Evolutionary conservation across 495 filamentous ascomycete species (phyloP), one percentile per base, ranked within the genome.

Genomic region (Friedmanniomyces endolithicus): DNA sequence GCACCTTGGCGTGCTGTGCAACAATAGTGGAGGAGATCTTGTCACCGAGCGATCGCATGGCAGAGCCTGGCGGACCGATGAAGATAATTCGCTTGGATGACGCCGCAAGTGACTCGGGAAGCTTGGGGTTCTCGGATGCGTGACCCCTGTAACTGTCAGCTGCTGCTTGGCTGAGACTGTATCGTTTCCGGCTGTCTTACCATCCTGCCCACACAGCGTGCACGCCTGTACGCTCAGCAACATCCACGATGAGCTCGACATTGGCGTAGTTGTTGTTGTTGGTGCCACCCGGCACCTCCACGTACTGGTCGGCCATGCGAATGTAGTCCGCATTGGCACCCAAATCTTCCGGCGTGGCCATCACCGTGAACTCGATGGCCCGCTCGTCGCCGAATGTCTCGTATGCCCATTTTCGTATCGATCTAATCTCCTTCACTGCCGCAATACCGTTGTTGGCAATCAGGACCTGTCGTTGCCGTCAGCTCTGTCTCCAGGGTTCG

Each of bases 251-350:
- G 63, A 99, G 76, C 74, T 99, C 92, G 45, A 99, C 92, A 72
- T 99, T 99, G 68, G 92, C 92, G 69, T 99, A 99, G 73, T 99
- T 99, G 81, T 99, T 96, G 77, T 99, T 99, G 74, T 99, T 99
- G 44, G 94, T 99, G 64, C 92, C 92, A 63, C 92, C 92, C n/a
- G 92, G 92, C 47, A 88, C 88, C 74, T 99, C 92, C 57, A 97
- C 92, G 67, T 99, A 99, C 78, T 95, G 87, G 69, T 99, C 92
- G 1, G 92, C 92, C 94, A 99, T 95, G 61, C 92, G 80, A 67
- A 99, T 99, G 70, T 99, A 99, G 72, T 99, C 92, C 48, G 92
- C 94, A 70, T 99, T 99, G 57, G 90, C 92, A 65, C 81, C 79
- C 62, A 99, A 72, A 85, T 99, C 92, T 72, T 99, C 92, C n/a